Base-by-base conservation (phyloP, 2,329 filamentous ascomycete species). In the Fusarium anguioides region DNA sequence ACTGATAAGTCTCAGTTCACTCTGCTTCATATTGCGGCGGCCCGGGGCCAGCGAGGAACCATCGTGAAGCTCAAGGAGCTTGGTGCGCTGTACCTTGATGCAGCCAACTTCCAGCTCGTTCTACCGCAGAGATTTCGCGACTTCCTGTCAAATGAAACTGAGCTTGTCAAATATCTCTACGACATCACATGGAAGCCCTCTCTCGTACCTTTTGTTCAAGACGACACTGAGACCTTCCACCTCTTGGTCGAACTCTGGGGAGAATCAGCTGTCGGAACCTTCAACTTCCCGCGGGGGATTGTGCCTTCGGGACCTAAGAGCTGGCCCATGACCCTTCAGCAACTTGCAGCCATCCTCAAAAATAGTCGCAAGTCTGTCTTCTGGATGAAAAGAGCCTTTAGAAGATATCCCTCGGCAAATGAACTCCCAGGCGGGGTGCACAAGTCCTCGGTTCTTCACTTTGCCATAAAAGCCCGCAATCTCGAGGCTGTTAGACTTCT, bases 1-100 rank as follows among this genome's bases (percentile, higher is more conserved):
- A n/a, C n/a, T n/a, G n/a, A n/a, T n/a, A n/a, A n/a, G n/a, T n/a
- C n/a, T n/a, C n/a, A 8, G 5, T 59, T 20, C 17, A 65, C 62
- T 14, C 20, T 46, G 12, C 62, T 65, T 40, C 62, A 65, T 15
- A 10, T 55, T 12, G 54, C 60, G 9, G 62, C 54, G 20, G 29
- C 35, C 10, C 11, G 8, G 2, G 5, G 29, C 2, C 27, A 64
- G 8, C 12, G 17, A 12, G 12, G 21, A 2, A 29, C 40, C 4
- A 60, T 50, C 6, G 2, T 12, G 14, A 36, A 33, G 7, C 54
- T 65, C 1, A 9, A 45, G 15, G 1, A 40, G 11, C 47, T 64
- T 5, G 53, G 41, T 15, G 52, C 61, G 3, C 21, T 27, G 15
- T 42, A 39, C 33, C 8, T 20, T 5, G 36, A 31, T 15, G 36